A percentile compares a stretch with the other conserved stretches of the same genome.
Conservation (phyloP, 257 asterid species). For the Agastache rugosa region DNA sequence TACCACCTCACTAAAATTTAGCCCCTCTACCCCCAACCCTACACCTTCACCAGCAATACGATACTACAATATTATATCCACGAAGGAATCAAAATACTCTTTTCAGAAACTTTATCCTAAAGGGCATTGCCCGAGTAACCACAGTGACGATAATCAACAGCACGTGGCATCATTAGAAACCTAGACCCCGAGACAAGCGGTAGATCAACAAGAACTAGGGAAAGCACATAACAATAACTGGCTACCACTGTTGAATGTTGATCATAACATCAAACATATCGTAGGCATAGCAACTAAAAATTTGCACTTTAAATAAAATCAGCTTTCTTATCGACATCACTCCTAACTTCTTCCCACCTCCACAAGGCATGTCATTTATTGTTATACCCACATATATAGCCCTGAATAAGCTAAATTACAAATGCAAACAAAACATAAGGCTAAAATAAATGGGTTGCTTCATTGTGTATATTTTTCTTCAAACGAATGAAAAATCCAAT, state of each 20-base stretch:
- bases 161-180: background rate
- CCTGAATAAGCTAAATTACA: background rate
- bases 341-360: background rate
- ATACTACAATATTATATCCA: background rate
- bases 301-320: background rate
- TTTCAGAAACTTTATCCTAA: background rate
- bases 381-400: background rate
- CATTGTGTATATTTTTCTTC: background rate
- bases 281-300: background rate
- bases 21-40: background rate
- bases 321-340: slow-evolving; percentile 3
- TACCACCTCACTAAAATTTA: background rate
- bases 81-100: background rate
- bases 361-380: background rate
- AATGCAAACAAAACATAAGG: background rate
- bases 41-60: background rate
- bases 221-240: background rate
- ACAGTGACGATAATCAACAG: background rate
- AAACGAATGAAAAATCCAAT: background rate
- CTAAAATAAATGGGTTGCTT: background rate
- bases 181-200: background rate
- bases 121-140: background rate
- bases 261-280: background rate
- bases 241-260: background rate
- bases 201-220: background rate